Evolutionary conservation across 257 asterid genomes (phyloP).

Genomic region (Jaltomata sinuosa): DNA sequence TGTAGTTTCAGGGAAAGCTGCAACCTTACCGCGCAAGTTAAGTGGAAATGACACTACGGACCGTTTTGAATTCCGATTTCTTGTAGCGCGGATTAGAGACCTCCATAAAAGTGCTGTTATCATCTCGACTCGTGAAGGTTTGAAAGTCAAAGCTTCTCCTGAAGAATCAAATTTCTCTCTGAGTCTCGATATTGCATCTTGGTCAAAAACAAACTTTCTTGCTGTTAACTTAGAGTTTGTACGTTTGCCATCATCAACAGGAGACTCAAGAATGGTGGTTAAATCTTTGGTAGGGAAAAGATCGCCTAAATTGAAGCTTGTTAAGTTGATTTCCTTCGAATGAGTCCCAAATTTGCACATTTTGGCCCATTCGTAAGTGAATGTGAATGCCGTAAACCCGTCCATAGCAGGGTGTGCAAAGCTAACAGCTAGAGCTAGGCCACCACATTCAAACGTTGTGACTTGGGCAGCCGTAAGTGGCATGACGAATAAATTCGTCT

Average conservation of each 20-base stretch:
- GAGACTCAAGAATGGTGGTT: background rate
- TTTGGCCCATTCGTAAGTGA: slow-evolving; percentile 4
- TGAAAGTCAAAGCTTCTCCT: background rate
- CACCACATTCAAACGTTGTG: slow-evolving; percentile 7
- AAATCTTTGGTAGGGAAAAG: background rate
- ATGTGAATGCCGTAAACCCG: background rate
- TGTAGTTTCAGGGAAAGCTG: background rate
- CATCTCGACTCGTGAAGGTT: background rate
- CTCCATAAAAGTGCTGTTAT: background rate
- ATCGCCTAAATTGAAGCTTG: background rate
- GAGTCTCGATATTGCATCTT: background rate
- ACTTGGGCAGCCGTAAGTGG: background rate
- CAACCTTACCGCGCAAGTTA: background rate
- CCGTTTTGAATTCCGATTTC: background rate
- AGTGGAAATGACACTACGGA: background rate
- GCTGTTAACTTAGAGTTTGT: background rate
- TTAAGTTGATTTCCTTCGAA: background rate
- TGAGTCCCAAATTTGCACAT: background rate
- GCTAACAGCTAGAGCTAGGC: background rate
- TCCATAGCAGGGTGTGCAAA: background rate
- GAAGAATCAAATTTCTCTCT: background rate
- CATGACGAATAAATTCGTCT: background rate
- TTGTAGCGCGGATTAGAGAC: background rate
- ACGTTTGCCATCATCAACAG: background rate
- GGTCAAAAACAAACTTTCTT: background rate